These are phyloP conservation scores for Dimargaris xerosporica DNA, from an alignment of 192 early-diverging fungal species.

Conservation along the genomic window DNA sequence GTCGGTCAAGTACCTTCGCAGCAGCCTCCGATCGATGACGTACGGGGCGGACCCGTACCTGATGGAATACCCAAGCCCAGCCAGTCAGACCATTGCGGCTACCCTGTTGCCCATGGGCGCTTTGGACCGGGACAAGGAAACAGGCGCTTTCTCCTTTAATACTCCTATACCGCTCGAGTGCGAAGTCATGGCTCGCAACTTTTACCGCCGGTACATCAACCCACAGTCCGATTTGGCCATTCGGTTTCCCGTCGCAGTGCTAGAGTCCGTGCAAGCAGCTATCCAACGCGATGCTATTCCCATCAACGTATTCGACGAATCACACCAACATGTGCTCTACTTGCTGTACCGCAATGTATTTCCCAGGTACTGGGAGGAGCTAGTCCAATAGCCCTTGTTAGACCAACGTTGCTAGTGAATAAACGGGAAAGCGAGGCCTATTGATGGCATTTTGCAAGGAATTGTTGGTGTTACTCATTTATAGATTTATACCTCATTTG, in stretches of 20 bases:
- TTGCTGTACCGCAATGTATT: slow-evolving; percentile 4
- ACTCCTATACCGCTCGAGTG: background rate
- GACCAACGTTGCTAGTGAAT: too few species aligned
- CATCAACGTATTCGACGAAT: background rate
- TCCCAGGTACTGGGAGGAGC: slow-evolving; percentile 1
- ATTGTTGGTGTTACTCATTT: too few species aligned
- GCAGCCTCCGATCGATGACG: background rate
- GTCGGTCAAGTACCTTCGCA: background rate
- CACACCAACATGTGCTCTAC: background rate
- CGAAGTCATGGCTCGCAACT: slow-evolving; percentile 2
- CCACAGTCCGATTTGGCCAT: background rate
- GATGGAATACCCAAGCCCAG: background rate
- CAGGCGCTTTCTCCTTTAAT: background rate
- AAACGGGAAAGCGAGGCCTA: too few species aligned
- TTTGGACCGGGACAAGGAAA: too few species aligned
- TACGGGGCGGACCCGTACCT: background rate
- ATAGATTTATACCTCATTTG: too few species aligned
- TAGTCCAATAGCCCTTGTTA: too few species aligned
- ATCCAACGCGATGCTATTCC: background rate
- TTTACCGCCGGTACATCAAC: background rate
- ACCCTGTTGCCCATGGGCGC: background rate
- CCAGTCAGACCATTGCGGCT: background rate
- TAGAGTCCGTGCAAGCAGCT: background rate
- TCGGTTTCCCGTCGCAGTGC: background rate
- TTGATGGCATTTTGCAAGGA: too few species aligned